Percentiles rank a stretch among this genome's conserved stretches.
phyloP scores from a whole-genome alignment of 768 basidiomycete species.

The Leccinum disarticulatum region DNA sequence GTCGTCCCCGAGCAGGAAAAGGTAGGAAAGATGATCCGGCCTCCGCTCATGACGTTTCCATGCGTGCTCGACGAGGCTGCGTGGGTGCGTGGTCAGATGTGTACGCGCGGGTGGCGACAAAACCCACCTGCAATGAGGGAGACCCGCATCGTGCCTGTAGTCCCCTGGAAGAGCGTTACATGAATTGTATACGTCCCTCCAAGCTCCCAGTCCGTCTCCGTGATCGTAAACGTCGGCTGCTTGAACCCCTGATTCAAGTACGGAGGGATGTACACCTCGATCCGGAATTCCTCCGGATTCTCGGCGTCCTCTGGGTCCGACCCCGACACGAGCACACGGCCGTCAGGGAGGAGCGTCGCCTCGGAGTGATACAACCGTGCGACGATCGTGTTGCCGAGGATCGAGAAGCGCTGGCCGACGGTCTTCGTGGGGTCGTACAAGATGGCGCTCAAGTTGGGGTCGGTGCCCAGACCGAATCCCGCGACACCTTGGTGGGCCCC shows the following conservation, averaged over 20 bases:
- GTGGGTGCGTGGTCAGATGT: neutral
- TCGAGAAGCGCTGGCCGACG: constrained; percentile 59
- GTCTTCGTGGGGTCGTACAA: constrained; percentile 70
- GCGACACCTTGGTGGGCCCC: constrained; percentile 70
- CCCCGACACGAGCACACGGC: constrained; percentile 72
- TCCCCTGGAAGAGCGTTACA: constrained; percentile 40
- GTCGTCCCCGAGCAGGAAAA: constrained; percentile 67
- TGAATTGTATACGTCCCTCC: constrained; percentile 54
- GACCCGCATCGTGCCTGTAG: constrained; percentile 49
- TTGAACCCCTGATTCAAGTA: constrained; percentile 66
- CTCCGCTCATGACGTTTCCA: constrained; percentile 71
- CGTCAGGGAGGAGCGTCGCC: constrained; percentile 72
- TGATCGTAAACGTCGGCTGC: constrained; percentile 63
- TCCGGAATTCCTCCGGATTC: no score
- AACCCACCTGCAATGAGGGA: constrained; percentile 64
- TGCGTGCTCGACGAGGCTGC: constrained; percentile 74
- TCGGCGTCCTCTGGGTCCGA: no score
- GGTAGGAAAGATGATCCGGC: constrained; percentile 63
- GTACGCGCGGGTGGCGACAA: neutral
- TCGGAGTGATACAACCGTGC: constrained; percentile 79
- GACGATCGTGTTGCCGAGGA: constrained; percentile 66
- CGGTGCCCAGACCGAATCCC: constrained; percentile 66
- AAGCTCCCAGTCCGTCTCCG: constrained; percentile 62
- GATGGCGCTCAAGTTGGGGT: constrained; percentile 63
- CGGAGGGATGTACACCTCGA: constrained; percentile 82